Percentiles rank a stretch among this genome's conserved stretches.
Conservation (phyloP, 768 basidiomycete genomes). For the Cystofilobasidium ferigula region DNA sequence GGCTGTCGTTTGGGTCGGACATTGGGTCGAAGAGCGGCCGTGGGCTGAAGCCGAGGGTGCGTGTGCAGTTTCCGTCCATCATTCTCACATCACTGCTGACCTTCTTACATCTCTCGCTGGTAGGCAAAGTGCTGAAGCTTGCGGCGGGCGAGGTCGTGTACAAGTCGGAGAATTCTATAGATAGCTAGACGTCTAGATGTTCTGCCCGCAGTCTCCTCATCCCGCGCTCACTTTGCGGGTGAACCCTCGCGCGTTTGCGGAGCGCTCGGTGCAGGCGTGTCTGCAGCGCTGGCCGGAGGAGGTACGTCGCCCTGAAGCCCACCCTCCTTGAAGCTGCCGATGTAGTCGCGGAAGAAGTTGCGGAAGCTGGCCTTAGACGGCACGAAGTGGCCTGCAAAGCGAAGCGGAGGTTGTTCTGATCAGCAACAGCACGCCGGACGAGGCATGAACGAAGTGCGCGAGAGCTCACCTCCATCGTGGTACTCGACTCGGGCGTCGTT, state of each 20-base stretch:
- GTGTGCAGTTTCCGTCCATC: no score
- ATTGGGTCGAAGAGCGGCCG: conserved; percentile 23
- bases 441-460: background rate
- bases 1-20: conserved; percentile 25
- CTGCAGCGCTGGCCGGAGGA: background rate
- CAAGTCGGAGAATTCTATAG: background rate
- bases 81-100: background rate
- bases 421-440: background rate
- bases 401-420: background rate
- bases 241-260: background rate
- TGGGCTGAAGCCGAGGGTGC: conserved; percentile 23
- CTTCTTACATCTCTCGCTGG: background rate
- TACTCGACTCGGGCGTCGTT: conserved; percentile 51
- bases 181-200: background rate
- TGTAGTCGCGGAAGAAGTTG: conserved; percentile 58
- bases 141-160: background rate
- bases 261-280: conserved; percentile 4
- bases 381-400: conserved; percentile 60
- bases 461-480: conserved; percentile 62
- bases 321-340: conserved; percentile 28
- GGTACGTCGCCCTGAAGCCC: conserved; percentile 23
- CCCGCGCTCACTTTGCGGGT: background rate
- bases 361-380: conserved; percentile 68
- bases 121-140: conserved; percentile 13
- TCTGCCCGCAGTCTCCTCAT: no score